phyloP scores from a whole-genome alignment of 176 grass and related monocot species.

The Bolboschoenus planiculmis region DNA sequence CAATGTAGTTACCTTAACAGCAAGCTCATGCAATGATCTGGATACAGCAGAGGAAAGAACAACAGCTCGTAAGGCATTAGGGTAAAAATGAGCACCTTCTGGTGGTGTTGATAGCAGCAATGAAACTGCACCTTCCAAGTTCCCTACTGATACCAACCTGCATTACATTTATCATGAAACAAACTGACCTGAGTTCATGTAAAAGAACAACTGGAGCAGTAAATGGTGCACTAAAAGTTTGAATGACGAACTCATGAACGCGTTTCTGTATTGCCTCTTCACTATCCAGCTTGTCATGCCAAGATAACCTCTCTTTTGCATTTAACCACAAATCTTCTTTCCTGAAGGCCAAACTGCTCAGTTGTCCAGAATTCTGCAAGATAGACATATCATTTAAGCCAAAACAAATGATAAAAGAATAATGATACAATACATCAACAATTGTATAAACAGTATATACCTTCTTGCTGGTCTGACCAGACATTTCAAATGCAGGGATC shows the following conservation, averaged over 20 bases:
- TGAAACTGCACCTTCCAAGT: slow-evolving; percentile 81
- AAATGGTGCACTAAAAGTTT: not conserved
- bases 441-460: slow-evolving; percentile 42
- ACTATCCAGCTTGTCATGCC: slow-evolving; percentile 88
- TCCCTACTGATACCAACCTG: slow-evolving; percentile 90
- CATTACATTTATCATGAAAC: slow-evolving; percentile 14
- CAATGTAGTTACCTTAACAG: slow-evolving; percentile 65
- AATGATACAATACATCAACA: slow-evolving; percentile 3
- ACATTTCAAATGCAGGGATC: slow-evolving; percentile 59
- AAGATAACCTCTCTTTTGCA: slow-evolving; percentile 94
- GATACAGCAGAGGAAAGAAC: slow-evolving; percentile 94
- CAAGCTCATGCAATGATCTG: slow-evolving; percentile 94
- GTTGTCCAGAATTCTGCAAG: slow-evolving; percentile 56
- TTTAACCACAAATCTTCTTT: slow-evolving; percentile 81
- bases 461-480: slow-evolving; percentile 33
- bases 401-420: not conserved
- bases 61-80: slow-evolving; percentile 95
- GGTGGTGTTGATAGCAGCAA: slow-evolving; percentile 92
- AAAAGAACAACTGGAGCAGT: not conserved
- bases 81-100: slow-evolving; percentile 94
- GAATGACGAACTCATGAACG: slow-evolving; percentile 81
- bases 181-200: not conserved
- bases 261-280: slow-evolving; percentile 98
- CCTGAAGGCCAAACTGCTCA: slow-evolving; percentile 73
- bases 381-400: not conserved